Base-by-base conservation (phyloP, 1,284 basidiomycete species). In the Veloboletus limbatus region DNA sequence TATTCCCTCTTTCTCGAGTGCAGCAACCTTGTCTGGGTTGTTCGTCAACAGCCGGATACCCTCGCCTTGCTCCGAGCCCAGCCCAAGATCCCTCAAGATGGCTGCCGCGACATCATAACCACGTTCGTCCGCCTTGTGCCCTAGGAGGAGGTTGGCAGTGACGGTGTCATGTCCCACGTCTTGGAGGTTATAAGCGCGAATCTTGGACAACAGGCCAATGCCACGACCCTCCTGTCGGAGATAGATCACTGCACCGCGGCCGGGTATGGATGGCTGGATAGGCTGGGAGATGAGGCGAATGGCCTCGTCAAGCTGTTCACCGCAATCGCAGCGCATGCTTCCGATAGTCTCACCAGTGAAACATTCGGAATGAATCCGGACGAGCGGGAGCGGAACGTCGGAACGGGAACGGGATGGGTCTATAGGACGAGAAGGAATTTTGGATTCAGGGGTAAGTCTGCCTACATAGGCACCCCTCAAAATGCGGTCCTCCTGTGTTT, bases 141-240 rank as follows among this genome's bases (percentile, higher is more conserved):
- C 97, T 20, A 99, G 82, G 76, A 98, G 79, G 34, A 99, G 73
- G 68, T 99, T 99, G 34, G 97, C 97, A 8, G 90, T 87, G 55
- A 99, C 97, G 3, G 97, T 99, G 70, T 99, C 97, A 63, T 98
- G 92, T 0, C 97, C 97, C 45, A 99, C 76, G 65, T 99, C 97
- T 67, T 99, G 97, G 24, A 99, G 75, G 63, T 99, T 99, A 74
- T 99, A 99, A 10, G 97, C 97, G 40, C 92, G 83, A 49, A 99
- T 90, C 68, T 99, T 99, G 51, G 94, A 94, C 28, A 98, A 71
- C 5, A 99, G 73, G 0, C 97, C 97, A 54, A 99, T 99, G 3
- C 97, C 97, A 16, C 97, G 85, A n/a, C 97, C 97, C 68, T 99
- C 97, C 69, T 99, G 97, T 13, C 97, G 86, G 53, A 99, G 81